Evolutionary conservation across 805 yeast species (phyloP), one percentile per base, ranked within the genome.

Genomic region (Sugiyamaella floridensis): DNA sequence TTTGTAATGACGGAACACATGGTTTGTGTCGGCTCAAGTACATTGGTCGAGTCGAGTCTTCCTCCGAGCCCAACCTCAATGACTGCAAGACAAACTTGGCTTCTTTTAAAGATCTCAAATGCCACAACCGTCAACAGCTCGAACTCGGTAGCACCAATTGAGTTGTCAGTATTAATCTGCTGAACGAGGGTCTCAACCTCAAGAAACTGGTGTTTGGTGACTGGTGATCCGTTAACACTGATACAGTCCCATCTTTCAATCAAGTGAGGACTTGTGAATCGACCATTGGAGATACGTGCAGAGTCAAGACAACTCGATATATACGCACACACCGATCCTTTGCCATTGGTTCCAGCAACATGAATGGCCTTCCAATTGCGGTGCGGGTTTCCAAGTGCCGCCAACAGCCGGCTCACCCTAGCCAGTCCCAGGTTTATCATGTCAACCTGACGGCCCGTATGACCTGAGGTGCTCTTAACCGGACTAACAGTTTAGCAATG

Each of bases 41-140:
- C 86, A 70, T 92, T 92, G 0, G 99, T 92, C 1, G 97, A 88
- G 68, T 92, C 99, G 11, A 81, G 65, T 43, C 86, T 68, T 0
- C 99, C 99, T 1, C 99, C 99, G 6, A 93, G 71, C 0, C 99
- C 99, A 3, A 89, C 97, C 67, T 92, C 99, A n/a, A 92, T 68
- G 0, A 92, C 80, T 0, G 96, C 97, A 51, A 85, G 70, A 20
- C 84, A 82, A 5, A 89, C 85, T 1, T 75, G 67, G 43, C 74
- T 73, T 10, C 76, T 62, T 40, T 75, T 74, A 66, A 93, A 93
- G 20, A 88, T 78, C 59, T 84, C 79, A 60, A 89, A 81, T 1
- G 97, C 98, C 0, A 86, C 80, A 19, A 89, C 92, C 0, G 98
- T 88, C 46, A 89, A 71, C 5, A 86, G 61, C 65, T 92, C 99